phyloP scores from a whole-genome alignment of 805 yeast genomes.

The Soucietia sequanensis region DNA sequence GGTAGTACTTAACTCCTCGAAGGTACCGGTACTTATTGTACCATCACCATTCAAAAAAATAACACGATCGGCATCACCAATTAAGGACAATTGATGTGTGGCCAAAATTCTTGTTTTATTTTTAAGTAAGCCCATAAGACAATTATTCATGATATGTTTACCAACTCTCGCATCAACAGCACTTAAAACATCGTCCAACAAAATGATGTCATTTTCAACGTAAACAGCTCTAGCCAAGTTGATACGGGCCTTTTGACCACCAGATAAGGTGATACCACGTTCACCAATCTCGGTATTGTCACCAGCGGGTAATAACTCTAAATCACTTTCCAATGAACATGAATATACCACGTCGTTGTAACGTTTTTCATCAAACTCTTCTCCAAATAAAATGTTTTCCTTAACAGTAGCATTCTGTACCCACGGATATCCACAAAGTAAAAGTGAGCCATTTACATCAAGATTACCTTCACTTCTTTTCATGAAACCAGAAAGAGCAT shows the following conservation, averaged over 20 bases:
- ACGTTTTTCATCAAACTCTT: constrained; percentile 16
- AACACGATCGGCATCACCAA: constrained; percentile 30
- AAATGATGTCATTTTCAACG: constrained; percentile 26
- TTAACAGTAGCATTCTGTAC: constrained; percentile 34
- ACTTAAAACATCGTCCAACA: constrained; percentile 34
- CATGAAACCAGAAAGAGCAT: constrained; percentile 40
- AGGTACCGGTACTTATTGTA: constrained; percentile 27
- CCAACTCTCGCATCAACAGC: constrained; percentile 42
- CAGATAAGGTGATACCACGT: constrained; percentile 36
- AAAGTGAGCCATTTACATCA: constrained; percentile 25
- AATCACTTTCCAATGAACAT: constrained; percentile 31
- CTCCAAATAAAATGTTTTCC: constrained; percentile 32
- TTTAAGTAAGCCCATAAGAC: constrained; percentile 25
- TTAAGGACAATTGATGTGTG: constrained; percentile 35
- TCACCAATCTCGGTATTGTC: constrained; percentile 39
- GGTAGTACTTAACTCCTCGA: constrained; percentile 19
- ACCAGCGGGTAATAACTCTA: constrained; percentile 32
- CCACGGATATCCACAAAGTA: constrained; percentile 37
- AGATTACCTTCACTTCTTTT: constrained; percentile 27
- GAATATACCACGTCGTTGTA: constrained; percentile 27
- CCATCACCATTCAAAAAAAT: constrained; percentile 33
- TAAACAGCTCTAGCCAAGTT: constrained; percentile 38
- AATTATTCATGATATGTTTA: constrained; percentile 31
- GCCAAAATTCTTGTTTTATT: constrained; percentile 35
- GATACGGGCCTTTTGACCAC: constrained; percentile 38